These are phyloP conservation scores for Fusarium sororula DNA, from an alignment of 2,329 filamentous ascomycete species.

Conservation along the genomic window DNA sequence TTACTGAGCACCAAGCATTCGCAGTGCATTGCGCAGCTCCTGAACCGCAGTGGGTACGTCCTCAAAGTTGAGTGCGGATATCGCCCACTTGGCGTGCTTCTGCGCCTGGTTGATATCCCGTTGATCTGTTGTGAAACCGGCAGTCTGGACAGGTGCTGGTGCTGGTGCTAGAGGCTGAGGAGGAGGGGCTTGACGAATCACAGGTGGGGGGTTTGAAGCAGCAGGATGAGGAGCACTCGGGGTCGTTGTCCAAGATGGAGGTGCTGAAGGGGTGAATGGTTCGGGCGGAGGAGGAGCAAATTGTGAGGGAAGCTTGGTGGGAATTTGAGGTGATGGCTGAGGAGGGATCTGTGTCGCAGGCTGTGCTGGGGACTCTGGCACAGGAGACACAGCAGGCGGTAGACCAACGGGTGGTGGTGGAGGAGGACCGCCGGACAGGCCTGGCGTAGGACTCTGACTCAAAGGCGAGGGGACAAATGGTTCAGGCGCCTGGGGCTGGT, in stretches of 20 bases:
- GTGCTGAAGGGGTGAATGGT: slow-evolving; percentile 31
- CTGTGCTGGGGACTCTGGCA: slow-evolving; percentile 19
- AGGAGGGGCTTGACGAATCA: slow-evolving; percentile 24
- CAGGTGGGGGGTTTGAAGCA: slow-evolving; percentile 34
- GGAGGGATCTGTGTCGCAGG: slow-evolving; percentile 38
- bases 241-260: slow-evolving; percentile 35
- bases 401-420: slow-evolving; percentile 25
- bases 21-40: slow-evolving; percentile 81
- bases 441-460: slow-evolving; percentile 43
- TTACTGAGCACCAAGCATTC: slow-evolving; percentile 68
- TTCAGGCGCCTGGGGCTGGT: slow-evolving; percentile 24
- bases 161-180: slow-evolving; percentile 17
- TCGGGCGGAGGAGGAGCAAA: slow-evolving; percentile 36
- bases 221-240: slow-evolving; percentile 35
- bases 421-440: slow-evolving; percentile 33
- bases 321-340: slow-evolving; percentile 44
- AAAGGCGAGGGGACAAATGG: slow-evolving; percentile 49
- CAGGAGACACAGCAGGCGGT: slow-evolving; percentile 16
- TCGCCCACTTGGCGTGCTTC: slow-evolving; percentile 97
- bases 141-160: slow-evolving; percentile 9
- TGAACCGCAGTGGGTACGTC: slow-evolving; percentile 90
- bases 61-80: slow-evolving; percentile 96
- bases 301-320: slow-evolving; percentile 38
- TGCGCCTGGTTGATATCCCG: slow-evolving; percentile 81
- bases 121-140: slow-evolving; percentile 35